Percentiles rank a stretch among this genome's conserved stretches.
phyloP scores from a whole-genome alignment of 441 rosid genomes.

The Viola pubescens region DNA sequence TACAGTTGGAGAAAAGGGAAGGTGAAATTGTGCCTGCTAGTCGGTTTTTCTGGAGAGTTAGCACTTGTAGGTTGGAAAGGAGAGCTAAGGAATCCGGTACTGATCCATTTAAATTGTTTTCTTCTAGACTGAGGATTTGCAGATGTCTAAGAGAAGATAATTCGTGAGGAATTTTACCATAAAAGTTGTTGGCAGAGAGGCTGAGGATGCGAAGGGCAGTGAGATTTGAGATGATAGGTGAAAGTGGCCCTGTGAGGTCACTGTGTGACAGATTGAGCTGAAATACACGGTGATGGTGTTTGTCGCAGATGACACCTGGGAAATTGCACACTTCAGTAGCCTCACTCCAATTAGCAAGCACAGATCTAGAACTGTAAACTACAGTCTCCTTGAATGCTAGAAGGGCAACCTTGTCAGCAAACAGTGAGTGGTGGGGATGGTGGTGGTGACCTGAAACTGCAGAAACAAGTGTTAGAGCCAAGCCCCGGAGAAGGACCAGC shows the following conservation, averaged over 20 bases:
- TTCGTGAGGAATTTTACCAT: conserved; percentile 17
- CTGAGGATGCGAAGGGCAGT: conserved; percentile 15
- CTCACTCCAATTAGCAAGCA: conserved; percentile 21
- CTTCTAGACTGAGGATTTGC: conserved; percentile 12
- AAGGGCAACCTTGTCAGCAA: conserved; percentile 17
- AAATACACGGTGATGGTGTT: conserved; percentile 14
- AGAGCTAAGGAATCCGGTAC: conserved; percentile 29
- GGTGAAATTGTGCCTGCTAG: conserved; percentile 35
- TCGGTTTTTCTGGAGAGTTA: conserved; percentile 21
- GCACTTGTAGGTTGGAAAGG: conserved; percentile 24
- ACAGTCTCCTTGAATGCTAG: conserved; percentile 14
- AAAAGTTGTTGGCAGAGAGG: conserved; percentile 17
- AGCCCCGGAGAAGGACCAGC: conserved; percentile 23
- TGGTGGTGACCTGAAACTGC: conserved; percentile 18
- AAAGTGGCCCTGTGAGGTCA: conserved; percentile 16
- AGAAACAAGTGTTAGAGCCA: conserved; percentile 10
- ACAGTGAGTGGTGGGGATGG: conserved; percentile 25
- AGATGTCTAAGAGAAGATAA: conserved; percentile 12
- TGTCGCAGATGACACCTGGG: conserved; percentile 18
- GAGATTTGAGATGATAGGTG: conserved; percentile 23
- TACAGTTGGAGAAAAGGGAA: conserved; percentile 43
- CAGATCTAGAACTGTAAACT: conserved; percentile 10
- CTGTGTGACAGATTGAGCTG: conserved; percentile 13
- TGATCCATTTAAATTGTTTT: conserved; percentile 14
- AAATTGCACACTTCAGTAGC: conserved; percentile 17